Evolutionary conservation across 202 grass and related monocot species (phyloP), one percentile per base, ranked within the genome.

Genomic region (Eragrostis tef): DNA sequence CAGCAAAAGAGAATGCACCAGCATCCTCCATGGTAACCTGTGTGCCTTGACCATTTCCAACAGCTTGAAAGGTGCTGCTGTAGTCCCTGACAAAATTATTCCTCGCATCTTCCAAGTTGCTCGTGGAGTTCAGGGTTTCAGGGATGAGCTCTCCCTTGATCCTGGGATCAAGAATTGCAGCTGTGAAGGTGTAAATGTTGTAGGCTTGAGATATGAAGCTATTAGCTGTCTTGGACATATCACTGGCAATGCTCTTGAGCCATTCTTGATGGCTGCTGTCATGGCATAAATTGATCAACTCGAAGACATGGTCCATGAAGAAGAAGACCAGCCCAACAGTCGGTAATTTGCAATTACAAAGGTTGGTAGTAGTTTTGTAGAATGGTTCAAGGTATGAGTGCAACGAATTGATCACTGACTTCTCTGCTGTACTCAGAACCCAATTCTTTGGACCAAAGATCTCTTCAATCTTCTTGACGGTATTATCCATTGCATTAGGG

Each of bases 231-330:
- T 90, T 76, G 36, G 70, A 85, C 95, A 98, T 98, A 70, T 91
- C 82, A 36, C 72, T 83, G 13, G 92, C 92, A 71, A 94, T 85
- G 75, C 61, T 83, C 78, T 98, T 94, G 39, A 98, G 89, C 92
- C 90, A 88, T 21, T 94, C 90, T 43, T 93, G 90, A 22, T 88
- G 88, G 29, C 69, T 89, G 63, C 68, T 90, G 0, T 81, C 62
- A 58, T 70, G 83, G 77, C 77, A 94, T 36, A 66, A 39, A 20
- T 83, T 85, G 56, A 98, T 98, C 78, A 98, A 67, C 53, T 95
- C 95, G 36, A 84, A 71, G 51, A 95, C 89, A 89, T 98, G 92
- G 85, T 98, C 95, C 87, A 94, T 93, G 74, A 95, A 98, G 85
- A 98, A 98, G 73, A 98, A 90, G 31, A 91, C 90, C 15, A 98